These are phyloP conservation scores for Trebouxia sp. DNA, from an alignment of 139 green algal genomes.

Conservation along the genomic window DNA sequence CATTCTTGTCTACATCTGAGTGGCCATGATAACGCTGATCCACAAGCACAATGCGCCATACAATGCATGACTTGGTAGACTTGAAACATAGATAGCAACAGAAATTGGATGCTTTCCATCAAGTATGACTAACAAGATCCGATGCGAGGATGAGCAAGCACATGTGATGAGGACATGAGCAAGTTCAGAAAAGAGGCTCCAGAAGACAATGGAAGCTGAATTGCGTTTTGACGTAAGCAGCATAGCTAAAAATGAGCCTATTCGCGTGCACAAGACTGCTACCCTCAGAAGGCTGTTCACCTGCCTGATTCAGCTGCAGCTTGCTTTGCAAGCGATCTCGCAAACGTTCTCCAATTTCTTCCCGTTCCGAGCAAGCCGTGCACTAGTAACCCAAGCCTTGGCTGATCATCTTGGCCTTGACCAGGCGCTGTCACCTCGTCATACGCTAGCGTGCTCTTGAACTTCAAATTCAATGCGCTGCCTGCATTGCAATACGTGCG, in stretches of 20 bases:
- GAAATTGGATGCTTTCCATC: not conserved
- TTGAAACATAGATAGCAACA: not conserved
- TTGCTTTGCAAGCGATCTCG: conserved; percentile 10
- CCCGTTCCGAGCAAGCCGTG: conserved; percentile 58
- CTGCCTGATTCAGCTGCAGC: conserved; percentile 27
- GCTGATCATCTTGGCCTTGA: not conserved
- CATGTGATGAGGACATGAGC: not conserved
- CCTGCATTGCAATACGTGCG: not conserved
- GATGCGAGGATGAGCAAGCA: not conserved
- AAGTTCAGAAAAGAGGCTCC: not conserved
- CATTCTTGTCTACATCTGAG: no score
- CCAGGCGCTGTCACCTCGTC: not conserved
- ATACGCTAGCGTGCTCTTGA: not conserved
- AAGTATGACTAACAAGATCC: not conserved
- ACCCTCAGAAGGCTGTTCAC: not conserved
- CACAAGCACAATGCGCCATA: not conserved
- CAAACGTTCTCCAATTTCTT: conserved; percentile 49
- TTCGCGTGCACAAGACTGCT: not conserved
- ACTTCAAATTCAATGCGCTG: not conserved
- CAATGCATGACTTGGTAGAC: not conserved
- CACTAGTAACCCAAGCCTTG: conserved; percentile 29
- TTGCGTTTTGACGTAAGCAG: not conserved
- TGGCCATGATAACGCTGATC: not conserved
- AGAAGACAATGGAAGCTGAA: not conserved
- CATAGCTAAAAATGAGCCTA: not conserved